These are phyloP conservation scores for Senna tora DNA, from an alignment of 306 rosid species.

Conservation along the genomic window DNA sequence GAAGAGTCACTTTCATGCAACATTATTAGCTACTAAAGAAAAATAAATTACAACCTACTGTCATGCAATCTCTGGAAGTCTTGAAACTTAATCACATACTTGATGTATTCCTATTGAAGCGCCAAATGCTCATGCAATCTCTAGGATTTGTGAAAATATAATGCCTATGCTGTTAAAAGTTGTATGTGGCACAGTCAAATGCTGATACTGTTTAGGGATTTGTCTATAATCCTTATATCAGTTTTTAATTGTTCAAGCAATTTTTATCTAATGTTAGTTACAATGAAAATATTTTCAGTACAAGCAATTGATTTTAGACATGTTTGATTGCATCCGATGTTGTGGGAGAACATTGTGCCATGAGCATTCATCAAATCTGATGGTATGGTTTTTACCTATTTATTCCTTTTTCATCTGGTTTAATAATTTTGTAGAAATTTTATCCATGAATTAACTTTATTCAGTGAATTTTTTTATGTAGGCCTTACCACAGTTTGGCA, in stretches of 20 bases:
- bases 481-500: too few species aligned
- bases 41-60: too few species aligned
- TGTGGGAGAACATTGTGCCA: slow-evolving; percentile 93
- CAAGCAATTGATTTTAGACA: slow-evolving; percentile 30
- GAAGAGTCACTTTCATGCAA: too few species aligned
- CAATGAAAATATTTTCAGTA: slow-evolving; percentile 12
- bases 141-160: too few species aligned
- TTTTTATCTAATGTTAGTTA: slow-evolving; percentile 19
- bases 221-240: neutral
- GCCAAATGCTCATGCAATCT: too few species aligned
- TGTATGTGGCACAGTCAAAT: neutral
- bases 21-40: too few species aligned
- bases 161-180: neutral
- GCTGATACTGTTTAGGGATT: neutral
- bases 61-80: too few species aligned
- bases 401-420: slow-evolving; percentile 10
- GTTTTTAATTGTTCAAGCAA: neutral
- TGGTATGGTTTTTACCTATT: slow-evolving; percentile 43
- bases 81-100: too few species aligned
- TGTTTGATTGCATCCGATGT: slow-evolving; percentile 50
- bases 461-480: slow-evolving; percentile 15
- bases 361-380: slow-evolving; percentile 88
- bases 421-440: slow-evolving; percentile 4
- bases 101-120: too few species aligned
- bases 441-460: slow-evolving; percentile 28